These are phyloP conservation scores for Exserohilum rostratum DNA, from an alignment of 2,329 filamentous ascomycete species.

Conservation along the genomic window DNA sequence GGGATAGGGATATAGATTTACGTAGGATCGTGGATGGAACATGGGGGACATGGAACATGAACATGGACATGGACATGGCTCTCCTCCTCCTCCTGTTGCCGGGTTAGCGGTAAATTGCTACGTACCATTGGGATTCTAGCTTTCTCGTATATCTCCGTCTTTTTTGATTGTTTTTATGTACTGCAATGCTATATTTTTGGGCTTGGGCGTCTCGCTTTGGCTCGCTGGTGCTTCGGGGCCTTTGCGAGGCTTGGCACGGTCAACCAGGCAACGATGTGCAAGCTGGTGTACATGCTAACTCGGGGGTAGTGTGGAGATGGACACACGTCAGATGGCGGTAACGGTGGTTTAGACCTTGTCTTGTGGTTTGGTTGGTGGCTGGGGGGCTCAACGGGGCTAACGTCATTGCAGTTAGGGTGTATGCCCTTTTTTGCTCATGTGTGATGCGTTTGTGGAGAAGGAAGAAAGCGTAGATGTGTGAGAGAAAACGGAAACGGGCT, in stretches of 20 bases:
- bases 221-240: too few relatives aligned
- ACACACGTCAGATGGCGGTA: constrained; percentile 8
- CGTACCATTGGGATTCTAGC: too few relatives aligned
- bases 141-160: too few relatives aligned
- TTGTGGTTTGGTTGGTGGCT: neutral
- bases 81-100: too few relatives aligned
- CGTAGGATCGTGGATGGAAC: too few relatives aligned
- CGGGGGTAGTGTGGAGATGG: neutral
- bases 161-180: too few relatives aligned
- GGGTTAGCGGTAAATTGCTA: too few relatives aligned
- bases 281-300: neutral
- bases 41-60: too few relatives aligned
- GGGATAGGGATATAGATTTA: too few relatives aligned
- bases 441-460: neutral
- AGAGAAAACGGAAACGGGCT: neutral
- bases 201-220: too few relatives aligned
- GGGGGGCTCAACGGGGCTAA: neutral
- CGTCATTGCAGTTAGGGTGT: neutral
- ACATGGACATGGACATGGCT: too few relatives aligned
- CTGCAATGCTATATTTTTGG: too few relatives aligned
- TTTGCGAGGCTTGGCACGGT: neutral
- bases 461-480: neutral
- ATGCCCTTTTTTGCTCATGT: neutral
- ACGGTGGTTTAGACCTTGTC: neutral
- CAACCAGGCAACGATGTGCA: neutral